Evolutionary conservation across 306 rosid genomes (phyloP).

Genomic region (Prunus armeniaca): DNA sequence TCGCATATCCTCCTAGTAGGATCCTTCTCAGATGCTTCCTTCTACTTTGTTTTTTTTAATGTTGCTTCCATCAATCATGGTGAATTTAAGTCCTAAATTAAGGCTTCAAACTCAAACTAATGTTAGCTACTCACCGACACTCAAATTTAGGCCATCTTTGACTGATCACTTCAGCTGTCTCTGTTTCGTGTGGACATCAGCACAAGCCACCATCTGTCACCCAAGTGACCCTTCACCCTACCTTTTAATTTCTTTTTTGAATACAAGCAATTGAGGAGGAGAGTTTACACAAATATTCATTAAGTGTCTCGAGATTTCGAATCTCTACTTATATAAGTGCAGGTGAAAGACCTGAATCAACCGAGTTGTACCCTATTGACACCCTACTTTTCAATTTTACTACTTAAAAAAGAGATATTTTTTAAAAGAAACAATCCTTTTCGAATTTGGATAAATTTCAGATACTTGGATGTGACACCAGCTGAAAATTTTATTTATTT

Average conservation of each 20-base stretch:
- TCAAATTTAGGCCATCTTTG: neutral
- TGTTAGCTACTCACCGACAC: neutral
- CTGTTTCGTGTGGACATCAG: neutral
- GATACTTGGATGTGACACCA: too few relatives aligned
- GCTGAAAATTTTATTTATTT: too few relatives aligned
- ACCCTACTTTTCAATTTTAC: neutral
- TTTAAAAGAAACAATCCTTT: too few relatives aligned
- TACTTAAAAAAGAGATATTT: neutral
- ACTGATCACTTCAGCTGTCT: neutral
- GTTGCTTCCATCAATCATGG: conserved; percentile 1
- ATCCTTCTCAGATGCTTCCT: conserved; percentile 8
- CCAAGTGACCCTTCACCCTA: neutral
- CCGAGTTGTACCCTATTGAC: too few relatives aligned
- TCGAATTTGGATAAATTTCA: too few relatives aligned
- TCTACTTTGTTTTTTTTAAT: neutral
- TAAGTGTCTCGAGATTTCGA: accelerated
- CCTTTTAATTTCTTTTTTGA: too few relatives aligned
- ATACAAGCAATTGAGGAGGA: accelerated
- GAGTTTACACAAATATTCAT: too few relatives aligned
- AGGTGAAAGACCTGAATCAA: too few relatives aligned
- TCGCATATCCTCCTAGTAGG: neutral
- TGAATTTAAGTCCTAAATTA: neutral
- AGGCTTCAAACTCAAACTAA: neutral
- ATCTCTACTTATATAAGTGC: accelerated
- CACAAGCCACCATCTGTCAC: neutral